Base-by-base conservation (phyloP, 2,329 filamentous ascomycete genomes). In the Neocatenulostroma microsporum region DNA sequence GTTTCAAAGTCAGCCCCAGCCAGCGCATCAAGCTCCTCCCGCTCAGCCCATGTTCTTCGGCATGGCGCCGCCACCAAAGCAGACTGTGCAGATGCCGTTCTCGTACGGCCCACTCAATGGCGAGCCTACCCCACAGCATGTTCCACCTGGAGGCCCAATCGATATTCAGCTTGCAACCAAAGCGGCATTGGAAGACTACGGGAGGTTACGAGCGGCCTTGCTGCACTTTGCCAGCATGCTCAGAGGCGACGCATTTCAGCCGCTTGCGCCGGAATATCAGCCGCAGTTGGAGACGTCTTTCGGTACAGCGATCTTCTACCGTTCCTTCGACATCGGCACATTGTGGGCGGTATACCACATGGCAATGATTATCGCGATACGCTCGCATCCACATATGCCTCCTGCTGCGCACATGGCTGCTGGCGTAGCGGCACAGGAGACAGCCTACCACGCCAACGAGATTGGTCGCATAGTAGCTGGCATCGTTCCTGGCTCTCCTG, bases 341-440 rank as follows among this genome's bases (percentile, higher is more conserved):
- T 71, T 95, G 15, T 94, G 87, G 85, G 78, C 84, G 55, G 82
- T 88, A 46, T 88, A 84, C 58, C 83, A 94, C 60, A 84, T 89
- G 69, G 80, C 81, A 1, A 72, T 86, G 30, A 89, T 96, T 39
- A 73, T 88, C 36, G 72, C 91, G n/a, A 70, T 89, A 41, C 75
- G 91, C 21, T 72, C 80, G 1, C 88, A 95, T 49, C 91, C 91
- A 0, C 76, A 75, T 17, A 95, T 95, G 87, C 89, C 88, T 1
- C 86, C 89, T 0, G 80, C 88, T 7, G 83, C 87, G 23, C 87
- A 94, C 76, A 76, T 87, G 51, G 87, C 91, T 3, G 86, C 86
- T 0, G 82, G 81, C 6, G 72, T 93, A 45, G 78, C 83, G 8
- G 85, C 86, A 1, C 67, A 67, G 11, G 74, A 82, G 33, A 95